Evolutionary conservation across 2,329 filamentous ascomycete species (phyloP), one percentile per base, ranked within the genome.

Genomic region (Trichoderma brevicompactum): DNA sequence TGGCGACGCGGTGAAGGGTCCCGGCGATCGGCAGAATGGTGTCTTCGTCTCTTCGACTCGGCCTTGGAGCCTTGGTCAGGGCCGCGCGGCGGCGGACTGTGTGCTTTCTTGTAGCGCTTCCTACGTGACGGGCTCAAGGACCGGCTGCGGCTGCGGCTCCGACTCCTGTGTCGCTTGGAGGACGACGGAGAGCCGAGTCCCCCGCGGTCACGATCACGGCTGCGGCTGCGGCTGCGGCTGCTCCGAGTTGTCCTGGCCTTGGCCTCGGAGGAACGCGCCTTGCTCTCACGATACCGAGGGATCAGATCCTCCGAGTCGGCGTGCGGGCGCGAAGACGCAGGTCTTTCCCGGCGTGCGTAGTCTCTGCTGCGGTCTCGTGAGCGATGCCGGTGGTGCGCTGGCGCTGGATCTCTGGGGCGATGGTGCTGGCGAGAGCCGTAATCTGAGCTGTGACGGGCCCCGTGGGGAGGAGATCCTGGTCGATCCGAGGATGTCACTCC

Each of bases 121-220:
- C 77, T 75, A 56, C 76, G 77, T 38, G 75, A 75, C 5, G 72
- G 70, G 2, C 73, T 75, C 23, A 75, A 71, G 2, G 81, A 76
- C n/a, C 72, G 78, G 54, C 79, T 82, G 58, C 76, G 48, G 48
- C 59, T 82, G 15, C 72, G 78, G 52, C 79, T 82, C 52, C 76
- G 76, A 65, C 77, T 82, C 65, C 81, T 76, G 54, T 76, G 74
- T 58, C 80, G 76, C 69, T 82, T 82, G 41, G 75, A 68, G 6
- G 78, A 77, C 28, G 77, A 72, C 36, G 79, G 75, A 3, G 79
- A 80, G 64, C 73, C 73, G 38, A 65, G 71, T 53, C 70, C 73
- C 50, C 69, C 73, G 63, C 74, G 74, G 61, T 54, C 59, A 63
- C 59, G 59, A 17, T 63, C 28, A 48, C 55, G 55, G 32, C 28